These are phyloP conservation scores for Magnusiomyces fungicola DNA, from an alignment of 1,139 yeast species.

Conservation along the genomic window DNA sequence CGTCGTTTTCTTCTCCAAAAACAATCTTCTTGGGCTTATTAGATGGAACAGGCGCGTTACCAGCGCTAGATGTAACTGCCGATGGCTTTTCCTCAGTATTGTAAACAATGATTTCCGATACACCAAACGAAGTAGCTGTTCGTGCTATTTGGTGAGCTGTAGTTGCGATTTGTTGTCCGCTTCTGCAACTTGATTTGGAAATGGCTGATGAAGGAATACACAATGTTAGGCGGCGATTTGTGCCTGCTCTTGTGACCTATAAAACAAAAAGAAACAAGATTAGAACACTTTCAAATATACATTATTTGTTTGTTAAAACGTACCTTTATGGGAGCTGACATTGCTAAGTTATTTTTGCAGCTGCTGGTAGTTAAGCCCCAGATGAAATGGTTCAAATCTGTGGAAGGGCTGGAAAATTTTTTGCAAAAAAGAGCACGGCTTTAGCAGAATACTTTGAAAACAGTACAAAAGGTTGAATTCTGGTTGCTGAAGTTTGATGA, in stretches of 20 bases:
- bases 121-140: slow-evolving; percentile 59
- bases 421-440: too few species aligned
- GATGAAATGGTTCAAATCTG: too few species aligned
- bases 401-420: too few species aligned
- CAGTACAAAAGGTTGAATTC: too few species aligned
- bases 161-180: slow-evolving; percentile 65
- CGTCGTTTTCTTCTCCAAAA: slow-evolving; percentile 23
- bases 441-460: too few species aligned
- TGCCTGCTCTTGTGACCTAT: slow-evolving; percentile 5
- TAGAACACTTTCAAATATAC: too few species aligned
- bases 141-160: slow-evolving; percentile 74
- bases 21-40: slow-evolving; percentile 23
- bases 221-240: slow-evolving; percentile 22
- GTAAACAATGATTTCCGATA: slow-evolving; percentile 64
- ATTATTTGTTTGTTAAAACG: too few species aligned
- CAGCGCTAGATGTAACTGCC: slow-evolving; percentile 20
- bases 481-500: too few species aligned
- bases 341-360: too few species aligned
- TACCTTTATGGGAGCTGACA: too few species aligned
- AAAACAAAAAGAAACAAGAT: too few species aligned
- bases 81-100: slow-evolving; percentile 28
- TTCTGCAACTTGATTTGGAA: slow-evolving; percentile 46
- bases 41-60: slow-evolving; percentile 29
- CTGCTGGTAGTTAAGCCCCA: too few species aligned
- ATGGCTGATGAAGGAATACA: slow-evolving; percentile 64